Evolutionary conservation across 1,139 yeast genomes (phyloP).

Genomic region (Geotrichum aggregatum): DNA sequence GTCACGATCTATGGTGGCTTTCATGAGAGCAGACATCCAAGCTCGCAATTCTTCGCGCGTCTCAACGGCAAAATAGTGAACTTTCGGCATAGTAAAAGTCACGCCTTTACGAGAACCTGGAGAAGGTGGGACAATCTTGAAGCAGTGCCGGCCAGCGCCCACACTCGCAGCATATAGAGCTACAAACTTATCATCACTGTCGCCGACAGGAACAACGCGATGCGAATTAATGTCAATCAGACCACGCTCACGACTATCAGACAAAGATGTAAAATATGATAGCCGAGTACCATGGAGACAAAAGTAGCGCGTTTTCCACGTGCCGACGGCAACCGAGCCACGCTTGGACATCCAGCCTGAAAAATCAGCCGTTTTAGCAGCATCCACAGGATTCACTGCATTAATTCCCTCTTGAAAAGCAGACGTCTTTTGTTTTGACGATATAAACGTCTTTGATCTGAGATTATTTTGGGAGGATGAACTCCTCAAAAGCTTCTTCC

Average conservation of each 20-base stretch:
- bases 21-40: constrained; percentile 94
- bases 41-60: constrained; percentile 84
- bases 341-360: constrained; percentile 97
- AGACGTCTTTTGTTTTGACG: constrained; percentile 54
- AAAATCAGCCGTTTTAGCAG: constrained; percentile 67
- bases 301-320: constrained; percentile 89
- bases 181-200: constrained; percentile 68
- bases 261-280: constrained; percentile 77
- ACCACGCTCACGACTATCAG: constrained; percentile 83
- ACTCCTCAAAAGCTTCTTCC: constrained; percentile 25
- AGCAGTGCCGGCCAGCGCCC: constrained; percentile 88
- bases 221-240: constrained; percentile 94
- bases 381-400: constrained; percentile 67
- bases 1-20: constrained; percentile 94
- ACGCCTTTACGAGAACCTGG: constrained; percentile 95
- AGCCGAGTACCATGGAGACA: constrained; percentile 88
- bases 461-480: constrained; percentile 34
- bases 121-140: constrained; percentile 92
- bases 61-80: constrained; percentile 94
- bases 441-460: constrained; percentile 12
- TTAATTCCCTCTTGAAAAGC: constrained; percentile 94
- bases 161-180: constrained; percentile 89
- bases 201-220: constrained; percentile 75
- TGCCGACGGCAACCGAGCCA: constrained; percentile 76
- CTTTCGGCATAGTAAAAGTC: constrained; percentile 92